Conservation (phyloP, 805 yeast genomes). For the Grigorovia yakushimaensis region DNA sequence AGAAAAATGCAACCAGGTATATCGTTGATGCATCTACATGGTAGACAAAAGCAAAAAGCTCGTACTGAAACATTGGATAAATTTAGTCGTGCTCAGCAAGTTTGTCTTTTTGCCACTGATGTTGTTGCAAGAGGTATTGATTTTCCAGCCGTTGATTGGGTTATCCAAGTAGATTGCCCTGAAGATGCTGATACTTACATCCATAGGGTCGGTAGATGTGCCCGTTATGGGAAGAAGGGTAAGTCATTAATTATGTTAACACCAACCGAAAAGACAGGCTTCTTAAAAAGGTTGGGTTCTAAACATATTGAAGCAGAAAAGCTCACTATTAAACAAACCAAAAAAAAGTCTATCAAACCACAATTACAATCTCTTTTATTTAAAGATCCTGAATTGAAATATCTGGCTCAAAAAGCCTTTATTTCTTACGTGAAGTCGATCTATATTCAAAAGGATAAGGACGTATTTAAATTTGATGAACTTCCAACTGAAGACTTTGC, state of each 20-base stretch:
- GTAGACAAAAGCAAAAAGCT: constrained; percentile 84
- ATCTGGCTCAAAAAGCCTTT: constrained; percentile 91
- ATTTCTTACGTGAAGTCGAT: constrained; percentile 83
- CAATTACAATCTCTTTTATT: constrained; percentile 87
- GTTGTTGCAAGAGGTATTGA: constrained; percentile 88
- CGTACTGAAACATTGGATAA: constrained; percentile 73
- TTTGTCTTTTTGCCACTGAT: constrained; percentile 82
- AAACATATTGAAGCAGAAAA: constrained; percentile 62
- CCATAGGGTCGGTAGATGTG: constrained; percentile 85
- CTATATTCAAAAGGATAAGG: constrained; percentile 78
- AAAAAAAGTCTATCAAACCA: constrained; percentile 60
- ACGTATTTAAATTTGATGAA: constrained; percentile 66
- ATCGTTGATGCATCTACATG: constrained; percentile 74
- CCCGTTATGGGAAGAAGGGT: constrained; percentile 78
- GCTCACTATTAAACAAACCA: constrained; percentile 65
- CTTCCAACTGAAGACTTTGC: constrained; percentile 81
- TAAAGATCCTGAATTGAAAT: constrained; percentile 83
- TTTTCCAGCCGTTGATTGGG: constrained; percentile 92
- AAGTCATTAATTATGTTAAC: constrained; percentile 73
- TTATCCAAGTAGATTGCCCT: constrained; percentile 85
- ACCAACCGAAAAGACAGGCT: constrained; percentile 73
- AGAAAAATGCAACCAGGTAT: constrained; percentile 88
- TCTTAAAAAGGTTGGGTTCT: constrained; percentile 50
- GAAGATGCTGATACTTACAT: constrained; percentile 84
- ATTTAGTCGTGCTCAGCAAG: constrained; percentile 67